phyloP scores from a whole-genome alignment of 176 grass and related monocot species.

The Aegilops speltoides region DNA sequence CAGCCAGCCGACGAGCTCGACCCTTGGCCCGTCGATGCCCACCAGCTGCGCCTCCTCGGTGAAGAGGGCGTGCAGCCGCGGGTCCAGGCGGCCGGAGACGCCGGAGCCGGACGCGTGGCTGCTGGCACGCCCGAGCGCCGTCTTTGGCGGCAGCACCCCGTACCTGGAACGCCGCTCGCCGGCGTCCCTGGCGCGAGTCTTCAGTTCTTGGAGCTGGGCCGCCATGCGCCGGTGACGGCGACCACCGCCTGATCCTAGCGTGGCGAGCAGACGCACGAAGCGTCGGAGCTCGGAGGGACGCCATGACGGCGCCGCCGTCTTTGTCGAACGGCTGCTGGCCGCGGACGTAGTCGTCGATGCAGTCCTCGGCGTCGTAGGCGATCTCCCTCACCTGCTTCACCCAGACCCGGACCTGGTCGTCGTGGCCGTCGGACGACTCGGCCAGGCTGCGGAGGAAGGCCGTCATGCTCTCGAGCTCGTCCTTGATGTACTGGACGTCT shows the following conservation, averaged over 20 bases:
- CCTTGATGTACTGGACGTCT: constrained; percentile 42
- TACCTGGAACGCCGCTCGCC: constrained; percentile 21
- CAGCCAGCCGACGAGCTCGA: constrained; percentile 21
- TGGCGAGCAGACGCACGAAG: background rate
- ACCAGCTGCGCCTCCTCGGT: constrained; percentile 41
- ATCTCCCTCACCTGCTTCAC: constrained; percentile 45
- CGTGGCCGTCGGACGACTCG: constrained; percentile 2
- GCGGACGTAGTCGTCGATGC: constrained; percentile 32
- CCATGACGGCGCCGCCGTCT: background rate
- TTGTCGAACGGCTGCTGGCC: background rate
- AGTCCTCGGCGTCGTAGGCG: constrained; percentile 38
- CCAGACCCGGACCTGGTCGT: constrained; percentile 33
- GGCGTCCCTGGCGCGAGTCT: constrained; percentile 5
- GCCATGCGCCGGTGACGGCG: constrained; percentile 4
- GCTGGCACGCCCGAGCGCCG: background rate
- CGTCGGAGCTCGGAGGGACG: background rate
- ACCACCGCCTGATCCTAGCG: background rate
- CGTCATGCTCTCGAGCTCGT: constrained; percentile 43
- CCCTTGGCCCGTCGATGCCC: constrained; percentile 32
- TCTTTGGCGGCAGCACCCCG: background rate
- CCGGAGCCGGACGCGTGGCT: constrained; percentile 1
- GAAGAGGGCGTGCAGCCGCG: constrained; percentile 36
- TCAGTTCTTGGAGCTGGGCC: constrained; percentile 26
- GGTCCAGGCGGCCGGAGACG: constrained; percentile 4
- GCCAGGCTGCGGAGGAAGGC: constrained; percentile 34